Evolutionary conservation across 2,329 filamentous ascomycete species (phyloP).

Genomic region (Trichoderma simmonsii): DNA sequence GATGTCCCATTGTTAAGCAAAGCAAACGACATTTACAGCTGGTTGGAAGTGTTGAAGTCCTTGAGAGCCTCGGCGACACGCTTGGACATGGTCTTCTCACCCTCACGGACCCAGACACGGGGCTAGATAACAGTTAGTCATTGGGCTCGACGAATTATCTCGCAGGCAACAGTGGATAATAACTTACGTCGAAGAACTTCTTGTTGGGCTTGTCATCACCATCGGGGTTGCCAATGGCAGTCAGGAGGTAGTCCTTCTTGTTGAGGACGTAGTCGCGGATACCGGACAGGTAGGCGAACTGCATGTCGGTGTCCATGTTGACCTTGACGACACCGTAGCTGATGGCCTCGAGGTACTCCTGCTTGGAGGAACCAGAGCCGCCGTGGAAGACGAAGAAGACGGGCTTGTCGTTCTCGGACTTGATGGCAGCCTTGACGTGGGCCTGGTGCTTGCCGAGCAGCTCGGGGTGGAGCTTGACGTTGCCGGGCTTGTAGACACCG

Average conservation of each 20-base stretch:
- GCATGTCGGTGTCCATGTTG: constrained; percentile 97
- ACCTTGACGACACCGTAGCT: constrained; percentile 96
- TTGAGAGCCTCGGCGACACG: constrained; percentile 77
- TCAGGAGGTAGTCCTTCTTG: constrained; percentile 92
- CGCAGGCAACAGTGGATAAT: not conserved
- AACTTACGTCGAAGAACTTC: constrained; percentile 72
- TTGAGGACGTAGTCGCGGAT: constrained; percentile 91
- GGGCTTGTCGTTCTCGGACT: constrained; percentile 74
- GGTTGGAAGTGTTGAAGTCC: constrained; percentile 71
- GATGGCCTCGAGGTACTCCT: constrained; percentile 88
- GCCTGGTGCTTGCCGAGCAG: constrained; percentile 95
- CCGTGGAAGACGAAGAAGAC: constrained; percentile 99
- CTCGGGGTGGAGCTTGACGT: constrained; percentile 95
- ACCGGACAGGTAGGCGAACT: constrained; percentile 88
- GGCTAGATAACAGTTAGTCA: constrained; percentile 47
- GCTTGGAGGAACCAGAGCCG: constrained; percentile 85
- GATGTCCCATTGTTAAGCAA: not conserved
- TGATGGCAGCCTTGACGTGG: constrained; percentile 79
- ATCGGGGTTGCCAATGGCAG: constrained; percentile 90
- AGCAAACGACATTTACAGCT: constrained; percentile 30
- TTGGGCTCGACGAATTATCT: not conserved
- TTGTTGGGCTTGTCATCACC: constrained; percentile 98
- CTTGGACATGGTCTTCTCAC: constrained; percentile 92
- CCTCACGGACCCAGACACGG: constrained; percentile 92
- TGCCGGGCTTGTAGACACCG: constrained; percentile 97